phyloP scores from a whole-genome alignment of 257 asterid genomes.

The Rubia yunnanensis region DNA sequence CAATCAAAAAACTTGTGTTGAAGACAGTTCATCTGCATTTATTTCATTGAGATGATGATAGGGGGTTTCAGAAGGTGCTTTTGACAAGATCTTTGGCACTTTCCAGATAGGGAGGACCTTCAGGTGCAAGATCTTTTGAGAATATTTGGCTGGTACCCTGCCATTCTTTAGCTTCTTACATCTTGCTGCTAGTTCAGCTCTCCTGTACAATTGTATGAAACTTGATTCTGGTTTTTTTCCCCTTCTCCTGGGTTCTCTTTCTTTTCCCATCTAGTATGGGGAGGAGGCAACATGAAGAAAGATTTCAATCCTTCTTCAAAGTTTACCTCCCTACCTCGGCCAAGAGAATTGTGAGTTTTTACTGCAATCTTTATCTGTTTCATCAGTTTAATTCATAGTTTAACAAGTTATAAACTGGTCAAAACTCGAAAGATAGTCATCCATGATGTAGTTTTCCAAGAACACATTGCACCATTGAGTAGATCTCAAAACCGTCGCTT shows the following conservation, averaged over 20 bases:
- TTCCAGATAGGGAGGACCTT: too few relatives aligned
- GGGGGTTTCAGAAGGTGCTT: too few relatives aligned
- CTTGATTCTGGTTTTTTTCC: neutral
- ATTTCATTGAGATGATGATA: too few relatives aligned
- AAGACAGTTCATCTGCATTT: too few relatives aligned
- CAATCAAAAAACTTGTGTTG: too few relatives aligned
- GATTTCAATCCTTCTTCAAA: neutral
- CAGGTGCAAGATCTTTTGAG: too few relatives aligned
- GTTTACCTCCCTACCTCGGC: constrained; percentile 1
- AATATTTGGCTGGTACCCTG: too few relatives aligned
- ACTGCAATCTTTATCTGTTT: neutral
- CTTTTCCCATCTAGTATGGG: neutral
- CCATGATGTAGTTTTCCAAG: neutral
- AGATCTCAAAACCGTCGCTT: neutral
- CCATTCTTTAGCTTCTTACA: too few relatives aligned
- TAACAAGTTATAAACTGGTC: neutral
- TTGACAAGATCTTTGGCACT: too few relatives aligned
- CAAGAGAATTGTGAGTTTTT: neutral
- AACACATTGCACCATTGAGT: neutral
- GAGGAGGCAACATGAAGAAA: neutral
- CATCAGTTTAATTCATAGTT: neutral
- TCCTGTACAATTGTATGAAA: too few relatives aligned
- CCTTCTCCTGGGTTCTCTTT: neutral
- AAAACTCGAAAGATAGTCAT: too few relatives aligned
- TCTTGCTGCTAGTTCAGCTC: neutral